Evolutionary conservation across 768 basidiomycete species (phyloP), one percentile per base, ranked within the genome.

Genomic region (Serendipita vermifera): DNA sequence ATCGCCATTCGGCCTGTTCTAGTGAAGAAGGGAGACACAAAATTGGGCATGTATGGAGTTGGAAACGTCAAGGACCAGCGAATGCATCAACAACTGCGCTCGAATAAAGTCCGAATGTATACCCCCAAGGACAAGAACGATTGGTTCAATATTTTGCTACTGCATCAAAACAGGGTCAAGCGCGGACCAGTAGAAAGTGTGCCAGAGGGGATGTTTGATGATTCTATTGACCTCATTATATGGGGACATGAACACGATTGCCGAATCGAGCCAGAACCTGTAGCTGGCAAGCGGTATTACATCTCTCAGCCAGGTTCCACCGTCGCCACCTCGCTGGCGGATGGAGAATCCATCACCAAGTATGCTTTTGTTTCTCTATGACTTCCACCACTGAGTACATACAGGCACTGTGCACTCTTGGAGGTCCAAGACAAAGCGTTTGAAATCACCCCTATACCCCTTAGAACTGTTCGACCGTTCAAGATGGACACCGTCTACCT

Each of bases 221-320:
- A 99, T 64, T 85, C 82, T 62, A 76, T 97, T 33, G 82, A 97
- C 63, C 76, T 99, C 14, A 88, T 99, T 5, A 75, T 99, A 2
- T 99, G 96, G 96, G 96, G 96, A 5, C 96, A 99, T 67, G 96
- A 99, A 68, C 96, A 99, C 65, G 96, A 98, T 68, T 98, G 94
- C 64, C 80, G 93, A 29, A 87, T 94, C 55, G 73, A 81, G 2
- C 94, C 96, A 0, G 90, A 96, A 64, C 77, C 81, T 3, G 94
- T 99, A 5, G 83, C 89, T 3, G 91, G 88, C 11, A 93, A 94
- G 68, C 77, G 77, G 14, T 99, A 99, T 70, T 82, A 78, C 63
- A 91, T 99, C 64, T 79, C 83, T 2, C 96, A 99, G 68, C 96
- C 96, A 3, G 96, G 96, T 1, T 93, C 90, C 0, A 88, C 87